Evolutionary conservation across 768 basidiomycete genomes (phyloP).

Genomic region (Podaxis sp.): DNA sequence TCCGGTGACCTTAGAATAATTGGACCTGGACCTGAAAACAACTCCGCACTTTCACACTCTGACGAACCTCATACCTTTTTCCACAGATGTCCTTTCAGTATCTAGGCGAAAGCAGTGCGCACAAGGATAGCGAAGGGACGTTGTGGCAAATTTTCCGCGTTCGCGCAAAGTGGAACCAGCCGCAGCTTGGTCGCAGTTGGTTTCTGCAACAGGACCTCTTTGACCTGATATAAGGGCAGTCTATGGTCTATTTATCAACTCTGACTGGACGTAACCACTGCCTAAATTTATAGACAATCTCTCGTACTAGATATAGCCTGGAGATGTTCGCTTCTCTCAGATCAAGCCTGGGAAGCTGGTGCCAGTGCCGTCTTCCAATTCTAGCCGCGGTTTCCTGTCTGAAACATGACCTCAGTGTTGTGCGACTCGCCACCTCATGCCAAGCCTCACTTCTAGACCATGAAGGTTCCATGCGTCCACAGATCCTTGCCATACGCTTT

Average conservation of each 20-base stretch:
- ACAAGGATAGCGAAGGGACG: background rate
- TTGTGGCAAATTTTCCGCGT: background rate
- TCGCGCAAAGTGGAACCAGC: background rate
- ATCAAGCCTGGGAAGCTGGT: background rate
- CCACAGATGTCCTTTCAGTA: background rate
- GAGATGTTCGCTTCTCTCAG: background rate
- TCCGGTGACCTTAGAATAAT: background rate
- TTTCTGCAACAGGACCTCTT: background rate
- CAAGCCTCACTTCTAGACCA: background rate
- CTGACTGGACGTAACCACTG: background rate
- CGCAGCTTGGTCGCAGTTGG: background rate
- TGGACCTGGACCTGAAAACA: background rate
- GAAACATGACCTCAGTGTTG: background rate
- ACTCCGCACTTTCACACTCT: background rate
- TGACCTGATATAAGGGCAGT: too few relatives aligned
- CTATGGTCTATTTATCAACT: background rate
- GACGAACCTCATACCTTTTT: background rate
- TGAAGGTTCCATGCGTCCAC: background rate
- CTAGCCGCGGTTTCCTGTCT: background rate
- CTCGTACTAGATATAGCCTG: background rate
- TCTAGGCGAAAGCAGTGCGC: background rate
- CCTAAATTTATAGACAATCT: background rate
- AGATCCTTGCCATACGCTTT: background rate
- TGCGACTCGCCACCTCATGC: background rate
- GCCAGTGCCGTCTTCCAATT: background rate